Evolutionary conservation across 176 grass and related monocot genomes (phyloP).

Genomic region (Oropetium thomaeum): DNA sequence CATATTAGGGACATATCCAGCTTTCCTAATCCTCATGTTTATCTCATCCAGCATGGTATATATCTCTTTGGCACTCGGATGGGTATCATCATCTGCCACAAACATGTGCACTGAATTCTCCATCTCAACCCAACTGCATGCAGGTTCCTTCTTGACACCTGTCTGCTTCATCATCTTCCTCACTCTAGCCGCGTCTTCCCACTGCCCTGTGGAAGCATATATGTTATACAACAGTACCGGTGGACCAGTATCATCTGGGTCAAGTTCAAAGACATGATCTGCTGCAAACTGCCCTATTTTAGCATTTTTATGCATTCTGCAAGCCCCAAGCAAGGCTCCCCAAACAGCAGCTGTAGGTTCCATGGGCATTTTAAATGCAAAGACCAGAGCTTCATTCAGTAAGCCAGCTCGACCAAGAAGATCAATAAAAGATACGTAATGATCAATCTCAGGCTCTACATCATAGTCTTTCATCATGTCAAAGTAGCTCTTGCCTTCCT

Average conservation of each 20-base stretch:
- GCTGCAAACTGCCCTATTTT: constrained; percentile 59
- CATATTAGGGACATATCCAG: constrained; percentile 63
- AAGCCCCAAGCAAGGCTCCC: constrained; percentile 75
- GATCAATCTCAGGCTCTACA: constrained; percentile 51
- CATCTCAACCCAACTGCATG: constrained; percentile 71
- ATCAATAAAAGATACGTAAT: constrained; percentile 62
- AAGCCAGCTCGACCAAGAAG: constrained; percentile 63
- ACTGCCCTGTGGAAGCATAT: constrained; percentile 62
- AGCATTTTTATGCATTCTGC: constrained; percentile 68
- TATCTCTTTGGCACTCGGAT: constrained; percentile 55
- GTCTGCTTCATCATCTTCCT: constrained; percentile 70
- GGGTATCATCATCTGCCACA: constrained; percentile 59
- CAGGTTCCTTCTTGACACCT: constrained; percentile 73
- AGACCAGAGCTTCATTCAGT: constrained; percentile 51
- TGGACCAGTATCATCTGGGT: constrained; percentile 60
- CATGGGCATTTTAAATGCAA: constrained; percentile 62
- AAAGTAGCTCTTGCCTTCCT: constrained; percentile 60
- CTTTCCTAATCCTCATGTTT: constrained; percentile 51
- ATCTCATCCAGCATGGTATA: constrained; percentile 64
- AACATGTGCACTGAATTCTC: constrained; percentile 77
- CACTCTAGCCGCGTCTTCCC: constrained; percentile 58
- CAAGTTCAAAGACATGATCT: constrained; percentile 60
- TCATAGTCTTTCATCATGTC: constrained; percentile 56
- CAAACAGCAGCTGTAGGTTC: constrained; percentile 65
- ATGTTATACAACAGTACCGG: constrained; percentile 69